Conservation (phyloP, 1,139 yeast species). For the Pneumocystis carinii region DNA sequence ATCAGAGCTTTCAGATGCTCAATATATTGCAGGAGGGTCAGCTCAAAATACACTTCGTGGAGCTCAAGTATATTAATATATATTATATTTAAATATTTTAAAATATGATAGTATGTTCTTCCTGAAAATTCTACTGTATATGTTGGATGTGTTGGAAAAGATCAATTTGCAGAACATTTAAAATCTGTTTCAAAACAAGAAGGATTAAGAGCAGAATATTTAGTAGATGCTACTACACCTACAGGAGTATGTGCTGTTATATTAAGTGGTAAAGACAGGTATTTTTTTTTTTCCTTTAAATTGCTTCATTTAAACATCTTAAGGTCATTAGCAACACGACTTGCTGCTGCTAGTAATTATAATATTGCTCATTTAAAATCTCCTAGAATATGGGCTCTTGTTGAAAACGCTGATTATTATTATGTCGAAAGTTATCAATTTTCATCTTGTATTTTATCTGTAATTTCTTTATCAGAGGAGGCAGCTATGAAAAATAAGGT, state of each 20-base stretch:
- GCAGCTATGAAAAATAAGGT: constrained; percentile 67
- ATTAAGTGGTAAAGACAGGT: constrained; percentile 45
- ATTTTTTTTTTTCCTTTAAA: background rate
- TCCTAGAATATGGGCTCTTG: constrained; percentile 81
- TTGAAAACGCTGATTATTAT: constrained; percentile 64
- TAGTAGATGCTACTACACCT: constrained; percentile 45
- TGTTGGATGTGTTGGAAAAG: constrained; percentile 94
- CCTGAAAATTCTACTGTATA: constrained; percentile 75
- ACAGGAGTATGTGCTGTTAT: constrained; percentile 99
- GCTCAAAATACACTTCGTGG: constrained; percentile 99
- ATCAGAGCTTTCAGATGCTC: constrained; percentile 44
- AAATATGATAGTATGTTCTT: constrained; percentile 37
- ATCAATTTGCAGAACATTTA: constrained; percentile 69
- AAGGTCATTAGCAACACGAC: constrained; percentile 89
- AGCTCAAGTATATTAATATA: constrained; percentile 41
- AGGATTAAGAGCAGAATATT: constrained; percentile 77
- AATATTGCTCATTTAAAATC: constrained; percentile 72
- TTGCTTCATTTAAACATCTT: constrained; percentile 21
- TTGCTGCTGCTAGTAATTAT: constrained; percentile 97
- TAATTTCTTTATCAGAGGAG: constrained; percentile 74
- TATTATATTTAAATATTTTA: background rate
- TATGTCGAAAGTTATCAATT: constrained; percentile 97
- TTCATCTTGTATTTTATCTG: constrained; percentile 94
- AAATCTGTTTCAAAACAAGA: constrained; percentile 70
- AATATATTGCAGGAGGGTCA: constrained; percentile 94